Evolutionary conservation across 2,329 filamentous ascomycete genomes (phyloP).

Genomic region (Raffaelea arxii): DNA sequence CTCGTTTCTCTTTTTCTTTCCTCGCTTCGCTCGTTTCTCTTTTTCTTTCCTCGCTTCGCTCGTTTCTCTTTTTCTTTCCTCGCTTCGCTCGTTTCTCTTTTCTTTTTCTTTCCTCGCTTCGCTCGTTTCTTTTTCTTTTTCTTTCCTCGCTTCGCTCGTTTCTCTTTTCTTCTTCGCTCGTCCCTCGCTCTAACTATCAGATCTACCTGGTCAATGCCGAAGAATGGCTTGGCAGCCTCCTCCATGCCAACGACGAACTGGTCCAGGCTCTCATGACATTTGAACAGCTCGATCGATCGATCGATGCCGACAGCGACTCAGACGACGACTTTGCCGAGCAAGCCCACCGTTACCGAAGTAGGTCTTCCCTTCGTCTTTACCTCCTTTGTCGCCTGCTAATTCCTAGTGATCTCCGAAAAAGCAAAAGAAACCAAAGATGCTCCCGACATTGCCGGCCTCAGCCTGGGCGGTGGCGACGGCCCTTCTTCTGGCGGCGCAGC

Average conservation of each 20-base stretch:
- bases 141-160: too few species aligned
- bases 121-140: constrained; percentile 6
- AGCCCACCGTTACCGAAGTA: constrained; percentile 54
- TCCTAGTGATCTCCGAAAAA: constrained; percentile 42
- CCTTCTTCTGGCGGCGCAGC: not conserved
- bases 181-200: constrained; percentile 23
- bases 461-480: constrained; percentile 24
- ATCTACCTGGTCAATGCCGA: constrained; percentile 88
- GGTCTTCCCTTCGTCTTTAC: constrained; percentile 17
- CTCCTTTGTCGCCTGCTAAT: not conserved
- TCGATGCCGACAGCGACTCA: constrained; percentile 64
- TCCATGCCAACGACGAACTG: constrained; percentile 94
- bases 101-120: too few species aligned
- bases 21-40: too few species aligned
- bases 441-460: constrained; percentile 35
- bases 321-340: constrained; percentile 60
- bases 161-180: not conserved
- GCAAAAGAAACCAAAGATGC: constrained; percentile 31
- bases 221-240: constrained; percentile 80
- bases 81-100: not conserved
- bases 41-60: too few species aligned
- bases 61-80: not conserved
- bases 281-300: constrained; percentile 82
- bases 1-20: constrained; percentile 13
- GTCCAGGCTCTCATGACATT: constrained; percentile 88